Evolutionary conservation across 1,139 yeast species (phyloP).

Genomic region (Candida sp.): DNA sequence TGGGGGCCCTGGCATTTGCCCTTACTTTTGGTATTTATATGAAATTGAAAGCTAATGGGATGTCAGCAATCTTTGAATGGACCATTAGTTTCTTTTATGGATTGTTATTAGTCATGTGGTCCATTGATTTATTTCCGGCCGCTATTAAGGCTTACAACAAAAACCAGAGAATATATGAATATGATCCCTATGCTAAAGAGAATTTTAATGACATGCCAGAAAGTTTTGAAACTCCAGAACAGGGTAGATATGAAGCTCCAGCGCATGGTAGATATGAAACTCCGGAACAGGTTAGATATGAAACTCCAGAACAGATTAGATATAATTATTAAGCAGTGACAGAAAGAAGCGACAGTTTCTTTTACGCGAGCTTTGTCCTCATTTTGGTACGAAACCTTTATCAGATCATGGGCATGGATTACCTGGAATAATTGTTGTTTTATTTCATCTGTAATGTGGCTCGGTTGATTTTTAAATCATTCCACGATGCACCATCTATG

Average conservation of each 20-base stretch:
- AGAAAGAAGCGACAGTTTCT: too few species aligned
- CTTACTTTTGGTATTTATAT: slow-evolving; percentile 58
- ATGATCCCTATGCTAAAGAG: background rate
- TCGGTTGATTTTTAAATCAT: too few species aligned
- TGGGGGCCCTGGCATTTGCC: slow-evolving; percentile 68
- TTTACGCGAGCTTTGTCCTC: too few species aligned
- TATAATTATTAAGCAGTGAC: too few species aligned
- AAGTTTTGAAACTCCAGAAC: background rate
- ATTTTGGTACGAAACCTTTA: too few species aligned
- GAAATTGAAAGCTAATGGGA: slow-evolving; percentile 31
- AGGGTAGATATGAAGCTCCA: background rate
- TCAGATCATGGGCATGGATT: too few species aligned
- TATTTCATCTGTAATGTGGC: too few species aligned
- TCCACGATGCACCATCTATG: too few species aligned
- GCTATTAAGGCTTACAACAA: slow-evolving; percentile 30
- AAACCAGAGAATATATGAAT: background rate
- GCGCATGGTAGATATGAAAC: too few species aligned
- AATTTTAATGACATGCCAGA: background rate
- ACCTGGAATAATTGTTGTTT: too few species aligned
- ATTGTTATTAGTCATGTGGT: slow-evolving; percentile 57
- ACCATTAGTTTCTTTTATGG: slow-evolving; percentile 81
- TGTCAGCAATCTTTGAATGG: slow-evolving; percentile 79
- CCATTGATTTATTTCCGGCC: slow-evolving; percentile 70
- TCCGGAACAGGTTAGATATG: too few species aligned
- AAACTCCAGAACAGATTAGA: too few species aligned